Percentiles rank a stretch among this genome's conserved stretches.
Conservation (phyloP, 2,329 filamentous ascomycete genomes). For the Trichoderma sp. region DNA sequence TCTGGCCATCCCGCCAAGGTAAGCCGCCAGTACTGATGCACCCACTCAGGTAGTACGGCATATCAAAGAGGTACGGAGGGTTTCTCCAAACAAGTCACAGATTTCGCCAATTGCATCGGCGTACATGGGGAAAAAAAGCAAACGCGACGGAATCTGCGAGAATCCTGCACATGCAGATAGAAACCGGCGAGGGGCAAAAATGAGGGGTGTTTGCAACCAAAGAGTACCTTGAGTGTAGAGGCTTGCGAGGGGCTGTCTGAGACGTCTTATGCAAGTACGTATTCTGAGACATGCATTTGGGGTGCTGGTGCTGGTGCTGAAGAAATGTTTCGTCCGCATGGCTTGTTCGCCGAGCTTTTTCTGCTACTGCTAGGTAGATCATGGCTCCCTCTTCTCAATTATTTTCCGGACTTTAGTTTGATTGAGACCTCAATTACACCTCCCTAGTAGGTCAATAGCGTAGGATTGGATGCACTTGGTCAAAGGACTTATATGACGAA, state of each 20-base stretch:
- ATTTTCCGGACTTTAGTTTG: neutral
- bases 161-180: neutral
- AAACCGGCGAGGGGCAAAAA: neutral
- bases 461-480: neutral
- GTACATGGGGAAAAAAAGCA: neutral
- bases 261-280: neutral
- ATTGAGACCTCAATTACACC: neutral
- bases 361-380: neutral
- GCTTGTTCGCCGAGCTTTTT: neutral
- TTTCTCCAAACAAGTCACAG: neutral
- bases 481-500: neutral
- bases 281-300: conserved; percentile 11
- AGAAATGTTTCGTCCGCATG: neutral
- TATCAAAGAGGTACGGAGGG: neutral
- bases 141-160: neutral
- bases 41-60: neutral
- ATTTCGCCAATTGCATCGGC: neutral
- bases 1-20: neutral
- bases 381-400: neutral
- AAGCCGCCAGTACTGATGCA: neutral
- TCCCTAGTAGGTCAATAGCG: neutral
- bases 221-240: neutral
- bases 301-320: neutral
- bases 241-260: conserved; percentile 15
- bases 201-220: conserved; percentile 8